Conservation (phyloP, 2,329 filamentous ascomycete species). For the Cryphonectria carpinicola region DNA sequence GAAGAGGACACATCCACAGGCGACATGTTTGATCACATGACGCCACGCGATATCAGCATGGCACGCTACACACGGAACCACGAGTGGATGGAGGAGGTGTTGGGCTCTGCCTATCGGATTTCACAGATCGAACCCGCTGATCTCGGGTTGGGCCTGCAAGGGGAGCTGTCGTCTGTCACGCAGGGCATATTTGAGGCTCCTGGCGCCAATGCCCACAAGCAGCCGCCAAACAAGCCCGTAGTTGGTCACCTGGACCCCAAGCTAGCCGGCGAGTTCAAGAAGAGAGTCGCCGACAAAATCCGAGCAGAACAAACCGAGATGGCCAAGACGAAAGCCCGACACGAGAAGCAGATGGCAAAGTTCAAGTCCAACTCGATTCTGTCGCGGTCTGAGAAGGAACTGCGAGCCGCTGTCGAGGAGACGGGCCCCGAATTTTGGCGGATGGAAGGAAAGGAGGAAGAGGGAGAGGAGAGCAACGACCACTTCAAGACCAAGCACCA, state of each 20-base stretch:
- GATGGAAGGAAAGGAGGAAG: slow-evolving; percentile 61
- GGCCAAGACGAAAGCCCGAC: slow-evolving; percentile 78
- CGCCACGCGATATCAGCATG: slow-evolving; percentile 85
- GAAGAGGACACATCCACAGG: slow-evolving; percentile 87
- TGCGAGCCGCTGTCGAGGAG: slow-evolving; percentile 68
- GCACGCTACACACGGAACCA: slow-evolving; percentile 92
- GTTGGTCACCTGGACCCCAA: slow-evolving; percentile 71
- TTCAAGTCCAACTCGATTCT: slow-evolving; percentile 73
- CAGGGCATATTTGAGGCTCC: slow-evolving; percentile 80
- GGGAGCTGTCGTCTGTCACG: slow-evolving; percentile 80
- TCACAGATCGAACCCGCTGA: slow-evolving; percentile 85
- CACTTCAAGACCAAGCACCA: slow-evolving; percentile 47
- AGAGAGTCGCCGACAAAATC: slow-evolving; percentile 74
- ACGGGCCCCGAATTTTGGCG: slow-evolving; percentile 65
- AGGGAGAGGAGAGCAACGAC: slow-evolving; percentile 51
- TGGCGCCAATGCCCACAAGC: slow-evolving; percentile 50
- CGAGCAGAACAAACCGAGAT: slow-evolving; percentile 79
- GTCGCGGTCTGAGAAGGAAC: slow-evolving; percentile 73
- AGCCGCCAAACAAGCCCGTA: slow-evolving; percentile 61
- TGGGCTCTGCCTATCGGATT: slow-evolving; percentile 86
- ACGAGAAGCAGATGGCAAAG: slow-evolving; percentile 74
- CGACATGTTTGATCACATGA: slow-evolving; percentile 88
- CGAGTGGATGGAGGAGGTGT: slow-evolving; percentile 98
- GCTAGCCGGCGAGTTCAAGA: slow-evolving; percentile 83
- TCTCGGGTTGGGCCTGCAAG: slow-evolving; percentile 81